Evolutionary conservation across 345 rosid species (phyloP).

Genomic region (Eutrema heterophyllum): DNA sequence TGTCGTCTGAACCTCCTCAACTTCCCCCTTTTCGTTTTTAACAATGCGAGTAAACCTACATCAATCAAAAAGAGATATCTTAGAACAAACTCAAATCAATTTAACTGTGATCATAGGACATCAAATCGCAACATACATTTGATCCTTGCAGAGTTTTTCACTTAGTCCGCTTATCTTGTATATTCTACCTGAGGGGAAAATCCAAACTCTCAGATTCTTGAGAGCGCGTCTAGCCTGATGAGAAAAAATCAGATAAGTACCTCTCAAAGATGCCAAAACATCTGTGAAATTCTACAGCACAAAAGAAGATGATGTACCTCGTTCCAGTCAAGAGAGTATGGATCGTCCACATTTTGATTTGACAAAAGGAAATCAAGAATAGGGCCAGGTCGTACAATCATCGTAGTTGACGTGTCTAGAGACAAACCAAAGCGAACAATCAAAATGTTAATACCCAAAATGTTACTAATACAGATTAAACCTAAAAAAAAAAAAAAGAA

Average conservation of each 20-base stretch:
- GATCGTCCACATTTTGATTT: constrained; percentile 24
- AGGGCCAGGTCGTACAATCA: constrained; percentile 33
- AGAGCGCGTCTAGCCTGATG: constrained; percentile 58
- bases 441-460: background rate
- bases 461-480: background rate
- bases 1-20: constrained; percentile 44
- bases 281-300: background rate
- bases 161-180: constrained; percentile 73
- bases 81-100: background rate
- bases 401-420: constrained; percentile 32
- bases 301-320: constrained; percentile 18
- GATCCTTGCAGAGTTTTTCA: constrained; percentile 51
- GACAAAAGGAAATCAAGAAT: constrained; percentile 23
- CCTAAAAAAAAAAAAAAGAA: background rate
- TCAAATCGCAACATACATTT: constrained; percentile 27
- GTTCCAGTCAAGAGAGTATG: constrained; percentile 6
- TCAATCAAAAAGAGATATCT: background rate
- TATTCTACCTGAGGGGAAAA: constrained; percentile 55
- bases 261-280: background rate
- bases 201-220: constrained; percentile 59
- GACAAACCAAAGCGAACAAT: background rate
- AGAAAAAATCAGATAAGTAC: background rate
- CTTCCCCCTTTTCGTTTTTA: constrained; percentile 42
- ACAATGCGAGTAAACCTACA: constrained; percentile 64
- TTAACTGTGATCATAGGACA: background rate